Base-by-base conservation (phyloP, 257 asterid genomes). In the Anisodus tanguticus region DNA sequence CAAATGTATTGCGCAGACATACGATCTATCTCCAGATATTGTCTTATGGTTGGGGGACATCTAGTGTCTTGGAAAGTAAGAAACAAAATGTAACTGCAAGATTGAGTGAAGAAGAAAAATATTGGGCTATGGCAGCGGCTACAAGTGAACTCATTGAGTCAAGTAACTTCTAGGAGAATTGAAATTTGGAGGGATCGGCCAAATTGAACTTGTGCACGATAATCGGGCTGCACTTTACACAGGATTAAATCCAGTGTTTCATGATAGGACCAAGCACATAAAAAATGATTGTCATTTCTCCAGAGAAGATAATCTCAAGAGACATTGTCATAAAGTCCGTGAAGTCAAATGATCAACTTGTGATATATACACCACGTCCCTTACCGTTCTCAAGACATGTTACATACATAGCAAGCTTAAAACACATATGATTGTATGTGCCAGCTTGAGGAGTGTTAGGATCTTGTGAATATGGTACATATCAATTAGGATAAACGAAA, bases 191-290 rank as follows among this genome's bases (percentile, higher is more conserved):
- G 55, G n/a, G 37, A 47, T n/a, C 45, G 39, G 37, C 58, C 57
- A 45, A 11, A 45, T 9, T 9, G 17, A 41, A 9, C 17, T 70
- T 45, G 17, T 71, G 79, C 45, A 58, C n/a, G n/a, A 71, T 45
- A 71, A 71, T 71, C 79, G n/a, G 79, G 58, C 5, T 71, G 16
- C 79, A 19, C 79, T 71, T 71, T 10, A 45, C 57, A 45, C 45
- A n/a, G 58, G 58, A 71, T 71, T 58, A 45, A 45, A 71, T 71
- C 39, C 39, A 45, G 6, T 43, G 59, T 71, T 19, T n/a, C 39
- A 45, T 71, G 59, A 45, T 71, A 71, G 9, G 58, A 72, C 58
- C 17, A 72, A 71, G 58, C n/a, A 71, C 80, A 71, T 45, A 71
- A 10, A 43, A 71, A 71, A 2, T 71, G 79, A 71, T n/a, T 41